Conservation (phyloP, 2,329 filamentous ascomycete species). For the Trichophyton simii region DNA sequence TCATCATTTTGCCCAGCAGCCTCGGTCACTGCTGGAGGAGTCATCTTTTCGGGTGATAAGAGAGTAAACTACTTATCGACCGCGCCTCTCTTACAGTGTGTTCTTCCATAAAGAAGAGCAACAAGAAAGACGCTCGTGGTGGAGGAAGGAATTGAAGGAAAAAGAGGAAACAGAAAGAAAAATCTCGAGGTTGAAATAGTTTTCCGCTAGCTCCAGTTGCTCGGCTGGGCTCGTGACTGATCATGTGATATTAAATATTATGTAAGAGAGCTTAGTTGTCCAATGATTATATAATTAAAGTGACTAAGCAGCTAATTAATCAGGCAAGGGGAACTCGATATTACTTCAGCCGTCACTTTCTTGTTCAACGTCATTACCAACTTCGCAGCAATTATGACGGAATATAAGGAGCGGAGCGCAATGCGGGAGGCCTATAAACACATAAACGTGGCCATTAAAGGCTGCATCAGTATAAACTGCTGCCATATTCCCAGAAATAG, state of each 20-base stretch:
- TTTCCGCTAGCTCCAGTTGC: neutral
- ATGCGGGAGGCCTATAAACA: neutral
- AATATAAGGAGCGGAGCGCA: neutral
- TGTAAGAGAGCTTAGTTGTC: neutral
- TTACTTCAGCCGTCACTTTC: neutral
- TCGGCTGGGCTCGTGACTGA: neutral
- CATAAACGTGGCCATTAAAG: neutral
- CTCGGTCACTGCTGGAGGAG: conserved; percentile 10
- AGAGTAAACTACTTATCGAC: neutral
- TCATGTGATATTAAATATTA: neutral
- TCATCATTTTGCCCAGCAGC: conserved; percentile 19
- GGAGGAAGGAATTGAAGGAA: neutral
- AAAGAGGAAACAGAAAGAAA: neutral
- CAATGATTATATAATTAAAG: neutral
- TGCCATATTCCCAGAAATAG: neutral
- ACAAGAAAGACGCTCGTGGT: neutral
- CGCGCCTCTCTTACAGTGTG: neutral
- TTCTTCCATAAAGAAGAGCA: neutral
- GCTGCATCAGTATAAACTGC: neutral
- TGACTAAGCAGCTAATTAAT: neutral
- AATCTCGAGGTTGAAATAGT: neutral
- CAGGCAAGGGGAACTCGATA: neutral
- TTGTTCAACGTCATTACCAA: neutral
- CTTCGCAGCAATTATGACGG: neutral
- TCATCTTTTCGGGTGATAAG: neutral